Conservation (phyloP, 2,329 filamentous ascomycete genomes). For the Botrytis porri region DNA sequence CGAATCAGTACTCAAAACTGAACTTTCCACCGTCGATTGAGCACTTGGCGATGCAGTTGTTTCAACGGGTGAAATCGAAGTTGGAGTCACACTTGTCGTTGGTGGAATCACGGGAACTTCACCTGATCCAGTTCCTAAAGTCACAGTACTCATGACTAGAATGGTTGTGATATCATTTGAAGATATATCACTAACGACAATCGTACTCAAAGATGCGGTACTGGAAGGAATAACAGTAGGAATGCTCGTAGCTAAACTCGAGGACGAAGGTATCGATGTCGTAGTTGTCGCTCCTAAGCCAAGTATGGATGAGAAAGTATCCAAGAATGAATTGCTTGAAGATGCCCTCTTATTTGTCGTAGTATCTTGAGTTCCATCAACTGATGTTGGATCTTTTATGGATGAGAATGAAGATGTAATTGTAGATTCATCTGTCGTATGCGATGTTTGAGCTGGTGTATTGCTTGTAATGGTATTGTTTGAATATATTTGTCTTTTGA, state of each 20-base stretch:
- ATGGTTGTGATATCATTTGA: not conserved
- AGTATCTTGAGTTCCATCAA: conserved; percentile 3
- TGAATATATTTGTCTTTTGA: conserved; percentile 48
- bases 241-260: not conserved
- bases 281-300: not conserved
- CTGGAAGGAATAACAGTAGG: not conserved
- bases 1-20: not conserved
- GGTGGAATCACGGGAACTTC: not conserved
- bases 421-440: conserved; percentile 20
- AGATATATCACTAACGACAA: not conserved
- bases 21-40: not conserved
- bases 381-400: conserved; percentile 26
- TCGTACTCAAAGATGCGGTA: not conserved
- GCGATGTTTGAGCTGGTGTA: conserved; percentile 20
- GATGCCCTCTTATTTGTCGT: not conserved
- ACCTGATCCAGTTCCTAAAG: conserved; percentile 1
- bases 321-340: not conserved
- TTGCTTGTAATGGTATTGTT: conserved; percentile 30
- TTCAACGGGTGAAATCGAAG: not conserved
- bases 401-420: conserved; percentile 19
- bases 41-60: not conserved
- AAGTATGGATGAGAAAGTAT: not conserved
- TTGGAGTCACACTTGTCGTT: not conserved
- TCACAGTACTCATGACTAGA: not conserved
- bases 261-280: not conserved